phyloP scores from a whole-genome alignment of 208 protist genomes.

The Herpetomonas samuelpessoai region DNA sequence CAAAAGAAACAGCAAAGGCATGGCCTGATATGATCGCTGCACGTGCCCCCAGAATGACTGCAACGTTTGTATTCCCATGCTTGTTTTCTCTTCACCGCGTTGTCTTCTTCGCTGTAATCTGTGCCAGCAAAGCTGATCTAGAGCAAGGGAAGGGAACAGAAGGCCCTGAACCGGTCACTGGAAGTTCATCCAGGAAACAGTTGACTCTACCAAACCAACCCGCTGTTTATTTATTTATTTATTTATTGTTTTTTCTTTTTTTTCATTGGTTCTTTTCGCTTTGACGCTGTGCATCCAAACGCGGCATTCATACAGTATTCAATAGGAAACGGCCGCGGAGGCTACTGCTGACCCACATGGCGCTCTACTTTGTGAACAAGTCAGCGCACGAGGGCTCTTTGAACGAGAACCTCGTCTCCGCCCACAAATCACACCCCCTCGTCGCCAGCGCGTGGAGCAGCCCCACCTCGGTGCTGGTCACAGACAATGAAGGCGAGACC shows the following conservation, averaged over 20 bases:
- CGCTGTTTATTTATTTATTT: background rate
- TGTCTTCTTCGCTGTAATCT: too few relatives aligned
- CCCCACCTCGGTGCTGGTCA: slow-evolving; percentile 70
- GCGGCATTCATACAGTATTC: too few relatives aligned
- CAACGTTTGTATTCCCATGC: too few relatives aligned
- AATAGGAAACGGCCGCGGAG: too few relatives aligned
- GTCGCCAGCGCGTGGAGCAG: slow-evolving; percentile 66
- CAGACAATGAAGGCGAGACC: slow-evolving; percentile 77
- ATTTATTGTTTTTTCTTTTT: slow-evolving; percentile 14
- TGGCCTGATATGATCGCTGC: too few relatives aligned
- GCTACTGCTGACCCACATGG: too few relatives aligned
- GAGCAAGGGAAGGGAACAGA: too few relatives aligned
- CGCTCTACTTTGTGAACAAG: slow-evolving; percentile 71
- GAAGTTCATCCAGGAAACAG: background rate
- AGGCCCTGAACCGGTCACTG: too few relatives aligned
- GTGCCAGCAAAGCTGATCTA: too few relatives aligned
- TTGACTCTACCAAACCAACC: background rate
- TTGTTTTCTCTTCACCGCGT: too few relatives aligned
- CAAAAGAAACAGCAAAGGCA: too few relatives aligned
- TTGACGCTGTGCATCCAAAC: background rate
- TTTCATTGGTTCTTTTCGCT: slow-evolving; percentile 5
- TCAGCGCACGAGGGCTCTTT: slow-evolving; percentile 55
- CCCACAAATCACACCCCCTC: slow-evolving; percentile 57
- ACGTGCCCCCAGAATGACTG: too few relatives aligned
- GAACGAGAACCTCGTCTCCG: slow-evolving; percentile 42